Evolutionary conservation across 768 basidiomycete species (phyloP).

Genomic region (Hericium rajendrae): DNA sequence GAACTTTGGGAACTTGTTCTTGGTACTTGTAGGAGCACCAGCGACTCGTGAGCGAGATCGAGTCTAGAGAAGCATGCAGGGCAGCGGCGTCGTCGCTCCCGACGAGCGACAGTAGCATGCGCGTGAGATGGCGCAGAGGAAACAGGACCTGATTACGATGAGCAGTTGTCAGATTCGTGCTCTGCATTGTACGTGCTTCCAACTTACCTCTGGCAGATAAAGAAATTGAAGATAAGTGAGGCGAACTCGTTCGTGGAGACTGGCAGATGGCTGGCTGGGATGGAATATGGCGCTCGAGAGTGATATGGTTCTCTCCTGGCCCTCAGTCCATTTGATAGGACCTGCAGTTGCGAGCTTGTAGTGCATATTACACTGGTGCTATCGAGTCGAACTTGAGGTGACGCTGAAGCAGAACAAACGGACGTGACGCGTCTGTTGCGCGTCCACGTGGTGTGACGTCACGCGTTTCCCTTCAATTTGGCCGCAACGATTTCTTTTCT

Average conservation of each 20-base stretch:
- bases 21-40: slow-evolving; percentile 66
- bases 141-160: slow-evolving; percentile 52
- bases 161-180: not conserved
- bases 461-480: too few species aligned
- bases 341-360: not conserved
- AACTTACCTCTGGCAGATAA: not conserved
- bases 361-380: not conserved
- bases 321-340: not conserved
- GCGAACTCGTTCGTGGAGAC: not conserved
- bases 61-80: slow-evolving; percentile 49
- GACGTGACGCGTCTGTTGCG: not conserved
- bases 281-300: not conserved
- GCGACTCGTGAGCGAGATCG: slow-evolving; percentile 64
- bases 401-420: not conserved
- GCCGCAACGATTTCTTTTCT: too few species aligned
- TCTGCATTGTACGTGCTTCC: not conserved
- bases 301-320: not conserved
- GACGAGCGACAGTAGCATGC: slow-evolving; percentile 48
- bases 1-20: slow-evolving; percentile 26
- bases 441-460: too few species aligned
- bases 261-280: not conserved
- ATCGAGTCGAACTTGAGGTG: not conserved
- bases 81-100: slow-evolving; percentile 34
- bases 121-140: slow-evolving; percentile 49
- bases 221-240: not conserved